A percentile compares a stretch with the other conserved stretches of the same genome.
These are phyloP conservation scores for Pseudofabraea citricarpa DNA, from an alignment of 2,329 filamentous ascomycete genomes.

Conservation along the genomic window DNA sequence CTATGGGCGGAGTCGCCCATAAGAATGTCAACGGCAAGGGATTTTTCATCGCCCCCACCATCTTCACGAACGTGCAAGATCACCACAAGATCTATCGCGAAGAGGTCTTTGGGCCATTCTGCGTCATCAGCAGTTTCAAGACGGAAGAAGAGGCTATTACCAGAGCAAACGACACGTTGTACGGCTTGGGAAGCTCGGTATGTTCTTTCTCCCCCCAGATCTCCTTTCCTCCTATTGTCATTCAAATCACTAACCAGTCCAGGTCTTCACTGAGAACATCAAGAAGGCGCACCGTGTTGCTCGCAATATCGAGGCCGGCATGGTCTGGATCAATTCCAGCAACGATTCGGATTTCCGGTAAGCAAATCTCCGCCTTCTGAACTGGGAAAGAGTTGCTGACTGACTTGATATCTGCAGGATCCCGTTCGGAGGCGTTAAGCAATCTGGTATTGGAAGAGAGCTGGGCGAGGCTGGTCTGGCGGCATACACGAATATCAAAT, in stretches of 20 bases:
- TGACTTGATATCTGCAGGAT: slow-evolving; percentile 32
- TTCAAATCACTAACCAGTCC: background rate
- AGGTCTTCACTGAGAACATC: slow-evolving; percentile 58
- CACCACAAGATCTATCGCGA: slow-evolving; percentile 46
- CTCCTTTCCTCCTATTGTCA: background rate
- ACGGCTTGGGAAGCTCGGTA: slow-evolving; percentile 48
- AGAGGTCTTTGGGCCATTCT: slow-evolving; percentile 68
- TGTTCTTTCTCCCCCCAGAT: background rate
- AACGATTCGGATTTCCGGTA: slow-evolving; percentile 40
- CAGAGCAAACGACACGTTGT: slow-evolving; percentile 56
- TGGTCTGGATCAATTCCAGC: slow-evolving; percentile 32
- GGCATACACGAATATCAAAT: slow-evolving; percentile 63
- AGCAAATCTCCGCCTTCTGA: slow-evolving; percentile 43
- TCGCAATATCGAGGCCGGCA: slow-evolving; percentile 54
- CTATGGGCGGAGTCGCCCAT: slow-evolving; percentile 57
- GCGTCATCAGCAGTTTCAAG: slow-evolving; percentile 63
- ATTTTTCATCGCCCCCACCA: slow-evolving; percentile 53
- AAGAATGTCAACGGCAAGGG: slow-evolving; percentile 43
- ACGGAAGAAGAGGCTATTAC: slow-evolving; percentile 59
- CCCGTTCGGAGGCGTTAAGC: slow-evolving; percentile 68
- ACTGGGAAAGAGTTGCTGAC: background rate
- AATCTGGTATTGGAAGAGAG: slow-evolving; percentile 71
- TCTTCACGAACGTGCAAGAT: slow-evolving; percentile 45
- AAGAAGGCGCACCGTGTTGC: slow-evolving; percentile 61
- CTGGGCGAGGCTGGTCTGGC: slow-evolving; percentile 58